A percentile compares a stretch with the other conserved stretches of the same genome.
Conservation (phyloP, 1,284 basidiomycete species). For the Lentinula novae-zelandiae region DNA sequence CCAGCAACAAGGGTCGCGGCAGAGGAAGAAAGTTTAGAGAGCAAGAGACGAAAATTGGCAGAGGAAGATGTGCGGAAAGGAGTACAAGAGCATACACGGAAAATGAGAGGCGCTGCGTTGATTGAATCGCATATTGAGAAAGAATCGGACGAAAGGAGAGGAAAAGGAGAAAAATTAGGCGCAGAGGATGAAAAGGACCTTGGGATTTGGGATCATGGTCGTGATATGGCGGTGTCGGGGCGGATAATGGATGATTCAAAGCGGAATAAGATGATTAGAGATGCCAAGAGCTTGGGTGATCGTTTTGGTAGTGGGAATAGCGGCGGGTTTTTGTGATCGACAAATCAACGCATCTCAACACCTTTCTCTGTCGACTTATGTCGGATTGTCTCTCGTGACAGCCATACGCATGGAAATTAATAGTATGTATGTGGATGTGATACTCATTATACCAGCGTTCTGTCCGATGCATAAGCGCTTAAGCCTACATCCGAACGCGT, state of each 20-base stretch:
- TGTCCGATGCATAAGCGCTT: too few species aligned
- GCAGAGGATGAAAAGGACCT: constrained; percentile 52
- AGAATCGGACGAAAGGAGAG: constrained; percentile 20
- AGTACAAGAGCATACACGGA: constrained; percentile 78
- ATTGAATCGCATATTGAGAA: constrained; percentile 57
- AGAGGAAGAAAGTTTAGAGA: constrained; percentile 19
- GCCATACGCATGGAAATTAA: too few species aligned
- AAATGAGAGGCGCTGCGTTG: constrained; percentile 63
- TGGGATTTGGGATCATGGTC: constrained; percentile 83
- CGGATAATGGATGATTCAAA: constrained; percentile 82
- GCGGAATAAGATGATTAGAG: constrained; percentile 71
- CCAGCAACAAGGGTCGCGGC: constrained; percentile 51
- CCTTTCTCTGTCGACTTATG: not conserved
- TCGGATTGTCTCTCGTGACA: too few species aligned
- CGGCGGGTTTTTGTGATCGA: constrained; percentile 51
- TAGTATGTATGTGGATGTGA: too few species aligned
- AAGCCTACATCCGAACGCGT: too few species aligned
- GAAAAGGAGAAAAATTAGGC: constrained; percentile 3
- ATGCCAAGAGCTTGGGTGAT: constrained; percentile 76
- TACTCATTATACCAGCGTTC: too few species aligned
- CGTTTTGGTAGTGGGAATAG: constrained; percentile 72
- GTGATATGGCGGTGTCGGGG: constrained; percentile 85
- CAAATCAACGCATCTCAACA: not conserved
- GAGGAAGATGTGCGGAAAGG: constrained; percentile 68
- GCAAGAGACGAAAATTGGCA: constrained; percentile 41